Percentiles rank a stretch among this genome's conserved stretches.
Conservation (phyloP, 1,284 basidiomycete species). For the Malassezia brasiliensis region DNA sequence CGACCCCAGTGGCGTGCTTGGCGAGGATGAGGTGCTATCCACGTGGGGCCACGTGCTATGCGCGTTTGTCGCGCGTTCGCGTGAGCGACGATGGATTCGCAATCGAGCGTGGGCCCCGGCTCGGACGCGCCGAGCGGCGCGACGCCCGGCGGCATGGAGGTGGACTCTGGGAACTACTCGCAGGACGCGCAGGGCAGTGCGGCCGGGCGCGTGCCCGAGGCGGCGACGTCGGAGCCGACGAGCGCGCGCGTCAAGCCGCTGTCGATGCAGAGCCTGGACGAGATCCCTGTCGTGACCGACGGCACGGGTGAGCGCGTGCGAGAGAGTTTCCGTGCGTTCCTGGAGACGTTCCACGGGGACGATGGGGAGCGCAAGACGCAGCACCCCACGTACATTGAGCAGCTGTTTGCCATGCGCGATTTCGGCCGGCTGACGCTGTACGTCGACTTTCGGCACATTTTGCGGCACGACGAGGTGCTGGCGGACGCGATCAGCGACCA, state of each 20-base stretch:
- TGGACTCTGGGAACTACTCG: constrained; percentile 5
- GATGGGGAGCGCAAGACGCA: constrained; percentile 22
- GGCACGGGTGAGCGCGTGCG: constrained; percentile 83
- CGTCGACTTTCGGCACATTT: constrained; percentile 83
- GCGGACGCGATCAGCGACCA: constrained; percentile 84
- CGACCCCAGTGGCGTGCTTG: too few relatives aligned
- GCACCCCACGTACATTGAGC: constrained; percentile 66
- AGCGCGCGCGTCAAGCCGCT: constrained; percentile 23
- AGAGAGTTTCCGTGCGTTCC: constrained; percentile 77
- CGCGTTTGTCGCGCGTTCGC: neutral
- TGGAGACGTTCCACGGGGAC: constrained; percentile 60
- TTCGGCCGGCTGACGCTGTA: constrained; percentile 89
- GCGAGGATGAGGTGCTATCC: too few relatives aligned
- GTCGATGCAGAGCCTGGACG: constrained; percentile 32
- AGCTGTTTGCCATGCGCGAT: constrained; percentile 84
- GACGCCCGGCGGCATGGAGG: constrained; percentile 5
- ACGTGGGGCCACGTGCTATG: neutral
- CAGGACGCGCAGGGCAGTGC: neutral
- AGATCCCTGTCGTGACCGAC: constrained; percentile 78
- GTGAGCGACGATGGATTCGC: constrained; percentile 8
- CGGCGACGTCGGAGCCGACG: constrained; percentile 14
- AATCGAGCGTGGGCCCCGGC: constrained; percentile 1
- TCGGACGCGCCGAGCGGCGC: constrained; percentile 9
- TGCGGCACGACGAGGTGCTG: constrained; percentile 79
- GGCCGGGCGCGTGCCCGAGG: neutral